Evolutionary conservation across 1,284 basidiomycete genomes (phyloP).

Genomic region (Trichosporon sp.): DNA sequence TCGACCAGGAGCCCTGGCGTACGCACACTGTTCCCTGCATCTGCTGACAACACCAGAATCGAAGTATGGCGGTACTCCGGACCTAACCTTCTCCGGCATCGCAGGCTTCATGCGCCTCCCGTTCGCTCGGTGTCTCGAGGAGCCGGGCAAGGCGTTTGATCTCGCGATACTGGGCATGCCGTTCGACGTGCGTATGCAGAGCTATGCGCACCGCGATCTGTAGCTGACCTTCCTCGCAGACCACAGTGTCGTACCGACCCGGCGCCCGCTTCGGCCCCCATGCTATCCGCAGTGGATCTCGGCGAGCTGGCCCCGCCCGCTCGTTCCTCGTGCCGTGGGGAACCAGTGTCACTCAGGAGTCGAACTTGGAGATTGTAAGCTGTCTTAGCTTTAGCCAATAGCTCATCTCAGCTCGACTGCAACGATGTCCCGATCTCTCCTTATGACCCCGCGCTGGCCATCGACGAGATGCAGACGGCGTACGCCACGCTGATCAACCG

Average conservation of each 20-base stretch:
- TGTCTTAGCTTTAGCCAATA: neutral
- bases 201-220: too few species aligned
- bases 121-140: constrained; percentile 39
- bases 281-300: constrained; percentile 31
- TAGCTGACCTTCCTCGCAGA: constrained; percentile 7
- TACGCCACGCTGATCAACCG: constrained; percentile 30
- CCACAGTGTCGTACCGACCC: constrained; percentile 22
- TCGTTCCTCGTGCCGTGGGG: constrained; percentile 20
- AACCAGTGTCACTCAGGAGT: constrained; percentile 13
- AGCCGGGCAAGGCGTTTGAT: constrained; percentile 48
- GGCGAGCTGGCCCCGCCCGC: constrained; percentile 15
- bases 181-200: constrained; percentile 38
- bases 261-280: constrained; percentile 49
- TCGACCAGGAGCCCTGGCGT: constrained; percentile 19
- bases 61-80: constrained; percentile 38
- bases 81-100: constrained; percentile 45
- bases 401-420: constrained; percentile 43
- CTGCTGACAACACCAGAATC: constrained; percentile 10
- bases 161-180: constrained; percentile 47
- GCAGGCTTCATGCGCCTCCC: constrained; percentile 47
- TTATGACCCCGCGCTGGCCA: constrained; percentile 49
- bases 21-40: neutral
- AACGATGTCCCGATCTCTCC: constrained; percentile 50
- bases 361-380: constrained; percentile 20
- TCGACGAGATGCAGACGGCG: constrained; percentile 48